phyloP scores from a whole-genome alignment of 257 asterid species.

The Solanum pinnatisectum region DNA sequence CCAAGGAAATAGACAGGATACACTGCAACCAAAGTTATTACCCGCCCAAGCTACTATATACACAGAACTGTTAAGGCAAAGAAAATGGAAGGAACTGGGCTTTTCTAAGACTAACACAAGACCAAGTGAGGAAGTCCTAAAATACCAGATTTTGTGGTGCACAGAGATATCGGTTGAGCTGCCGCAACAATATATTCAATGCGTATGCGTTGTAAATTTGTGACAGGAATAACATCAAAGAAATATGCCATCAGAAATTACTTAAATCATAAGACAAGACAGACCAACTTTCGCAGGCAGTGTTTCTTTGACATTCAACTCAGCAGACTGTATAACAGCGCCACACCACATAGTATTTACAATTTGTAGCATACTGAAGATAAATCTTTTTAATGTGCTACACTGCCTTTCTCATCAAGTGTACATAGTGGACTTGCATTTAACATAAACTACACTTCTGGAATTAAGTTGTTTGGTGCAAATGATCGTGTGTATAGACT shows the following conservation, averaged over 20 bases:
- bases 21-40: neutral
- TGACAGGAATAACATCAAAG: neutral
- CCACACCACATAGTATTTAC: neutral
- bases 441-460: neutral
- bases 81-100: neutral
- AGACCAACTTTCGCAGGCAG: neutral
- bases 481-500: neutral
- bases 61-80: neutral
- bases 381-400: neutral
- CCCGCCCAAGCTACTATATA: neutral
- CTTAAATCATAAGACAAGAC: neutral
- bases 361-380: neutral
- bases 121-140: neutral
- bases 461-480: neutral
- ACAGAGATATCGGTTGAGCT: neutral
- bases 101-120: neutral
- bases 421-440: neutral
- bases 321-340: neutral
- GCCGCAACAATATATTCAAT: neutral
- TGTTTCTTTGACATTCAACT: neutral
- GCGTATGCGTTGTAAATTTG: neutral
- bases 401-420: neutral
- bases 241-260: neutral
- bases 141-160: neutral
- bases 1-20: neutral